A percentile compares a stretch with the other conserved stretches of the same genome.
Conservation (phyloP, 148 eudicot genomes). For the Gaultheria prostrata region DNA sequence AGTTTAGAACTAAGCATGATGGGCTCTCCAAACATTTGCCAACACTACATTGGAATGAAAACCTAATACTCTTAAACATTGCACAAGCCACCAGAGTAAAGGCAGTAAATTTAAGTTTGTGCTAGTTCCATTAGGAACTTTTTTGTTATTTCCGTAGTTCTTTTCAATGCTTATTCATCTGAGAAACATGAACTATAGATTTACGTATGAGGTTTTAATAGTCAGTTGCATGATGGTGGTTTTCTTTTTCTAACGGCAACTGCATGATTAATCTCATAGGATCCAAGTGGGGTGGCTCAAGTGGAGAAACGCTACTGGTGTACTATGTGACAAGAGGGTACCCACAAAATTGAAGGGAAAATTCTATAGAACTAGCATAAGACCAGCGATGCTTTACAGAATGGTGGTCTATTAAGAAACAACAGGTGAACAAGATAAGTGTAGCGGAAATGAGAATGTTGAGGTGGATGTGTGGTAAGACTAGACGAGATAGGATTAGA, state of each 20-base stretch:
- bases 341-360: too few relatives aligned
- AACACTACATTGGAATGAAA: neutral
- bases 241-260: too few relatives aligned
- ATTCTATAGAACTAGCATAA: too few relatives aligned
- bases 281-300: too few relatives aligned
- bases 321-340: too few relatives aligned
- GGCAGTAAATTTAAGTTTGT: neutral
- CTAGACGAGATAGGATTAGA: too few relatives aligned
- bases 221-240: neutral
- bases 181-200: neutral
- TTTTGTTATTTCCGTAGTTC: conserved; percentile 1
- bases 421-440: too few relatives aligned
- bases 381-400: too few relatives aligned
- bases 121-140: neutral
- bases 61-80: neutral
- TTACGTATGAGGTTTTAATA: neutral
- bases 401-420: too few relatives aligned
- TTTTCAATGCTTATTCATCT: neutral
- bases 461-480: too few relatives aligned
- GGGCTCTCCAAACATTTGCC: neutral
- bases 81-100: neutral
- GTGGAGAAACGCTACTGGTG: too few relatives aligned
- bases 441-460: too few relatives aligned
- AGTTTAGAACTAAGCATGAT: neutral
- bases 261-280: neutral